Percentiles rank a stretch among this genome's conserved stretches.
Conservation (phyloP, 192 early-diverging fungal species). For the Phlyctochytrium bullatum region DNA sequence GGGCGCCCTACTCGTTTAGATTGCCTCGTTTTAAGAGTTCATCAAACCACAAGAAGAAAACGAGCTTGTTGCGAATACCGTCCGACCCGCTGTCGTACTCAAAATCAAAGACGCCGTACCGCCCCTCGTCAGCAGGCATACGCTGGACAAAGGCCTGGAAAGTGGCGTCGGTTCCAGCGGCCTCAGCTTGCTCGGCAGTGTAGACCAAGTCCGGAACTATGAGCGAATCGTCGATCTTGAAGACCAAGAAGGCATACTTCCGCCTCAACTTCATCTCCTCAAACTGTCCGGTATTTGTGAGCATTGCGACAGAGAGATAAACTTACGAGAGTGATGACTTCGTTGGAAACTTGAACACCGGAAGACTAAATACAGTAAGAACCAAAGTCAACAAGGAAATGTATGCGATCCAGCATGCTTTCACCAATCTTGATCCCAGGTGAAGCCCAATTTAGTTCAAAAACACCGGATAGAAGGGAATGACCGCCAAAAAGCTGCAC, state of each 20-base stretch:
- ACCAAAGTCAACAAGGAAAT: too few relatives aligned
- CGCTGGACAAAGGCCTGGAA: slow-evolving; percentile 66
- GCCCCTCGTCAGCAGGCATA: slow-evolving; percentile 52
- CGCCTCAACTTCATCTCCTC: slow-evolving; percentile 68
- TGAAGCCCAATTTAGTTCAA: too few relatives aligned
- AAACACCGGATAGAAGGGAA: too few relatives aligned
- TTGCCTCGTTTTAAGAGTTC: background rate
- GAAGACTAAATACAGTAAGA: slow-evolving; percentile 14
- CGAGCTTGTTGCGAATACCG: slow-evolving; percentile 79
- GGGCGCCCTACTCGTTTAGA: slow-evolving; percentile 61
- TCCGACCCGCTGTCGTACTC: slow-evolving; percentile 64
- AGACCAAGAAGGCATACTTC: slow-evolving; percentile 74
- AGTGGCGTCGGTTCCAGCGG: slow-evolving; percentile 20
- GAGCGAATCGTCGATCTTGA: slow-evolving; percentile 67
- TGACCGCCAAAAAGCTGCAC: too few relatives aligned
- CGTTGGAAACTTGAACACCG: slow-evolving; percentile 7
- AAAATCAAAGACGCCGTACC: slow-evolving; percentile 70
- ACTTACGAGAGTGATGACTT: slow-evolving; percentile 10
- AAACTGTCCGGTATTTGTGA: slow-evolving; percentile 34
- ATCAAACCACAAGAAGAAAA: slow-evolving; percentile 80
- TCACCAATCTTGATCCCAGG: too few relatives aligned
- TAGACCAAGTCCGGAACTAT: slow-evolving; percentile 57
- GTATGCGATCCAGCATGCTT: too few relatives aligned
- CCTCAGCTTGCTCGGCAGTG: slow-evolving; percentile 33
- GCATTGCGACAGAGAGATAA: background rate